These are phyloP conservation scores for Citrus sp. DNA, from an alignment of 345 rosid species.

Conservation along the genomic window DNA sequence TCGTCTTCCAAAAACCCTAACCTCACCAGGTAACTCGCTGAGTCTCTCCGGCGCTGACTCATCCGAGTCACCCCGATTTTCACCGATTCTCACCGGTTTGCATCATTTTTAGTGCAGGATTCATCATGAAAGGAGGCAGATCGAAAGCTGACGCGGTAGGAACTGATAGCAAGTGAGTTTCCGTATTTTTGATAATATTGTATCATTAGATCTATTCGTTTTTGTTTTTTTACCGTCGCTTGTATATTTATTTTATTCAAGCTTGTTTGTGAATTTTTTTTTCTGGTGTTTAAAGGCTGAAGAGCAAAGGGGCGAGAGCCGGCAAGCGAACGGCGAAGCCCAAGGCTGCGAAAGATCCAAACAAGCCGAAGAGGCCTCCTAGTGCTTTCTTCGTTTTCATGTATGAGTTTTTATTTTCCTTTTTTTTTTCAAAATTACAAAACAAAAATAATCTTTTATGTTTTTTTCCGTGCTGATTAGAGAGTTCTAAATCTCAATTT, in stretches of 20 bases:
- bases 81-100: conserved; percentile 24
- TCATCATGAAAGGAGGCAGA: conserved; percentile 63
- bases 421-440: too few relatives aligned
- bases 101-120: conserved; percentile 30
- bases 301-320: conserved; percentile 36
- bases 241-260: conserved; percentile 6
- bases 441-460: too few relatives aligned
- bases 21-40: conserved; percentile 24
- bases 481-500: neutral
- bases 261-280: conserved; percentile 7
- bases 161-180: neutral
- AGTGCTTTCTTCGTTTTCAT: conserved; percentile 88
- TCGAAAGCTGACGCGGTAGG: conserved; percentile 35
- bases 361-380: conserved; percentile 35
- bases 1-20: conserved; percentile 31
- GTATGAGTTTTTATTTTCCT: conserved; percentile 24
- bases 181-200: too few relatives aligned
- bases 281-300: conserved; percentile 41
- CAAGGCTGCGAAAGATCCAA: too few relatives aligned
- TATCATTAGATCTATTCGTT: conserved; percentile 7
- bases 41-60: conserved; percentile 22
- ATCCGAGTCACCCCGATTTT: conserved; percentile 19
- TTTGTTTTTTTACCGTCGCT: neutral
- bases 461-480: too few relatives aligned
- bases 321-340: conserved; percentile 49